These are phyloP conservation scores for Fusarium aywerte DNA, from an alignment of 2,329 filamentous ascomycete species.

Conservation along the genomic window DNA sequence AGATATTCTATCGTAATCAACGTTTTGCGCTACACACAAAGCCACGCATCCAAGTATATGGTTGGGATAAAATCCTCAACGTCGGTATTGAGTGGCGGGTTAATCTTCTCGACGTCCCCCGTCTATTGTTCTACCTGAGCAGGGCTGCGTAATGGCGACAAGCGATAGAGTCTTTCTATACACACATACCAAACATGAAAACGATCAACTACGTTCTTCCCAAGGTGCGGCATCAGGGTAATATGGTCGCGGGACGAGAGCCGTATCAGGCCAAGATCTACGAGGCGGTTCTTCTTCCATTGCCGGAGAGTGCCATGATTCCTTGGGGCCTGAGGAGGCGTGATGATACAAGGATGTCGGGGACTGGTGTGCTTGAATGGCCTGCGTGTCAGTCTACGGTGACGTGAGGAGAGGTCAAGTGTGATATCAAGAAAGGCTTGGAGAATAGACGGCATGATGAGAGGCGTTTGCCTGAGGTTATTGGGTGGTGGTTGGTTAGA, in stretches of 20 bases:
- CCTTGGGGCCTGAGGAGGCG: conserved; percentile 40
- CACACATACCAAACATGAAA: conserved; percentile 41
- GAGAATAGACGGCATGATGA: neutral
- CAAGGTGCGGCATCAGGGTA: conserved; percentile 42
- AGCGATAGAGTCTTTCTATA: conserved; percentile 35
- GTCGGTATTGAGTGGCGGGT: conserved; percentile 48
- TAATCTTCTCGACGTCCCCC: conserved; percentile 45
- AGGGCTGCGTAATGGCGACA: conserved; percentile 38
- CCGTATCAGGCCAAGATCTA: conserved; percentile 39
- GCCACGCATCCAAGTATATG: too few relatives aligned
- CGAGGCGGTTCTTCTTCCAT: conserved; percentile 25
- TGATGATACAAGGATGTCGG: too few relatives aligned
- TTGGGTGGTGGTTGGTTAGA: conserved; percentile 8
- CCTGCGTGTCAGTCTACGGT: conserved; percentile 3
- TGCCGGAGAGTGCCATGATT: conserved; percentile 39
- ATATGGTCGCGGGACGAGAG: conserved; percentile 44
- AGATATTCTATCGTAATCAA: conserved; percentile 47
- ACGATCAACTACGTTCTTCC: conserved; percentile 47
- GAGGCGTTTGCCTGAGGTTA: neutral
- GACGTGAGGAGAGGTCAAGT: conserved; percentile 33
- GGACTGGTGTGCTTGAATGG: too few relatives aligned
- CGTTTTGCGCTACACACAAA: too few relatives aligned
- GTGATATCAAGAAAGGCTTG: conserved; percentile 33
- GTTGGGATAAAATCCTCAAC: conserved; percentile 40
- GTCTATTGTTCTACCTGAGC: conserved; percentile 28